Conservation (phyloP, 2,329 filamentous ascomycete genomes). For the Pseudogymnoascus sp. region DNA sequence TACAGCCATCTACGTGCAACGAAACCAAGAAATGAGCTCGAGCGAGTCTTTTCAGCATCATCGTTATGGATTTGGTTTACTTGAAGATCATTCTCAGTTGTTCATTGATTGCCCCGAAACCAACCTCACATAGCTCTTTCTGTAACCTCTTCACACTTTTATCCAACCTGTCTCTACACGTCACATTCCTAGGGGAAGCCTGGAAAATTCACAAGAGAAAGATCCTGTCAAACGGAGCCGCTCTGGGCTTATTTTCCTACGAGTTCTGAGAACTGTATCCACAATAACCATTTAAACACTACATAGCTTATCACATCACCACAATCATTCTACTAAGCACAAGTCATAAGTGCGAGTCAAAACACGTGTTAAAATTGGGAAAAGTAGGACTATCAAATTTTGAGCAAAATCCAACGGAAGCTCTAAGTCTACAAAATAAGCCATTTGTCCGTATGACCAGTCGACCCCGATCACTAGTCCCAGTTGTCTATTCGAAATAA, state of each 20-base stretch:
- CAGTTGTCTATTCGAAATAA: background rate
- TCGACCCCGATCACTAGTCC: background rate
- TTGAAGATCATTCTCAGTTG: background rate
- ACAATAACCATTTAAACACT: background rate
- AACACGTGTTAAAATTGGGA: background rate
- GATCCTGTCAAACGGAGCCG: background rate
- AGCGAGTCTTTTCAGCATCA: background rate
- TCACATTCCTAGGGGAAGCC: background rate
- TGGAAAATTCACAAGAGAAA: background rate
- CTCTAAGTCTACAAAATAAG: background rate
- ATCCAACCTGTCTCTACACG: background rate
- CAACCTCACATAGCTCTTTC: background rate
- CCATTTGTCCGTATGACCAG: background rate
- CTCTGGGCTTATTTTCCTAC: background rate
- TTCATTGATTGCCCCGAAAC: background rate
- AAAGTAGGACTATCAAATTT: background rate
- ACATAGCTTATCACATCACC: background rate
- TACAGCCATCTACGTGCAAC: background rate
- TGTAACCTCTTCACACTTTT: background rate
- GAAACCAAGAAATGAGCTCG: background rate
- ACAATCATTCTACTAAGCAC: background rate
- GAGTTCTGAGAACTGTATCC: background rate
- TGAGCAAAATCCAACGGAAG: background rate
- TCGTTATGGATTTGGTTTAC: background rate
- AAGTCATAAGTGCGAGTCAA: background rate